Percentiles rank a stretch among this genome's conserved stretches.
Evolutionary conservation across 2,329 filamentous ascomycete species (phyloP).

Genomic region (Hirsutella thompsonii): DNA sequence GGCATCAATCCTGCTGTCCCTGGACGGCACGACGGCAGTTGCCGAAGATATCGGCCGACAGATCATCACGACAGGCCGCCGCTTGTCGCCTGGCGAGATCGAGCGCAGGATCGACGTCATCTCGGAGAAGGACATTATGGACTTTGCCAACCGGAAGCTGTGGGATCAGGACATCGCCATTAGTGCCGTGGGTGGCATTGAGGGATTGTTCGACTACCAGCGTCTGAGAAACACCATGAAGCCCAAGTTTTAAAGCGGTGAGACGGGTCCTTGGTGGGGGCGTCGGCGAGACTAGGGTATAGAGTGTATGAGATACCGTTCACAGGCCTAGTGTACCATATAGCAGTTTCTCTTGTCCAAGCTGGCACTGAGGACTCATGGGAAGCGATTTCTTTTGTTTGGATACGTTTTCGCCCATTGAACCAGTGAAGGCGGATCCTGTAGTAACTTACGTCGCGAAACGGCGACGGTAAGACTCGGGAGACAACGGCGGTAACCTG

Average conservation of each 20-base stretch:
- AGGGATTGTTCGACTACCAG: constrained; percentile 72
- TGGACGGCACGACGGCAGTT: constrained; percentile 93
- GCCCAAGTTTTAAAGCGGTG: constrained; percentile 49
- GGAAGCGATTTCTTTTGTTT: constrained; percentile 9
- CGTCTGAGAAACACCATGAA: constrained; percentile 75
- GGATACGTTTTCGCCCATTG: neutral
- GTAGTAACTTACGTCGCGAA: too few relatives aligned
- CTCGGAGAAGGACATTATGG: constrained; percentile 93
- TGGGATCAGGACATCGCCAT: constrained; percentile 97
- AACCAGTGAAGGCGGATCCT: neutral
- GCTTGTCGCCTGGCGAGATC: constrained; percentile 84
- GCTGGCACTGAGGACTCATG: constrained; percentile 17
- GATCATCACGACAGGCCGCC: constrained; percentile 91
- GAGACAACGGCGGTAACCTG: too few relatives aligned
- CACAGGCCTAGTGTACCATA: constrained; percentile 41
- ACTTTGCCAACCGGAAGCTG: constrained; percentile 85
- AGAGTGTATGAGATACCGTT: constrained; percentile 44
- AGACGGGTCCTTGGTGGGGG: constrained; percentile 15
- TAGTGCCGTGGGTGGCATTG: constrained; percentile 84
- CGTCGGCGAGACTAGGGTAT: constrained; percentile 30
- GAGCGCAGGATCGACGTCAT: constrained; percentile 83
- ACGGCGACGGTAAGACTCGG: too few relatives aligned
- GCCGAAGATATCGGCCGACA: constrained; percentile 98
- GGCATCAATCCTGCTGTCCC: constrained; percentile 90
- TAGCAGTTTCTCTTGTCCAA: constrained; percentile 26